Base-by-base conservation (phyloP, 1,139 yeast genomes). In the Pichia inconspicua region DNA sequence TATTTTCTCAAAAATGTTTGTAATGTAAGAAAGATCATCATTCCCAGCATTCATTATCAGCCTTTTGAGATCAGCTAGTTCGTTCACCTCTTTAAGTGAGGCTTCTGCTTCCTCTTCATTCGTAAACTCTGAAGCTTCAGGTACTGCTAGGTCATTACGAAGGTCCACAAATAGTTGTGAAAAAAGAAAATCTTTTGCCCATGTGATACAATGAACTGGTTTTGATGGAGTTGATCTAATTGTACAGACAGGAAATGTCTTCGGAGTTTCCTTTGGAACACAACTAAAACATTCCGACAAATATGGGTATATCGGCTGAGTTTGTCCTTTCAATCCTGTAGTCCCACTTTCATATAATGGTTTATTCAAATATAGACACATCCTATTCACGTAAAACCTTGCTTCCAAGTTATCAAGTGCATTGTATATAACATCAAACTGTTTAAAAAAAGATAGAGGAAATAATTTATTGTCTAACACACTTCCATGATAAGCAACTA, bases 341-440 rank as follows among this genome's bases (percentile, higher is more conserved):
- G 98, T 90, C 7, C 99, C 99, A 52, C 90, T 80, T 65, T 94
- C 98, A 75, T 92, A 80, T 47, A 90, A 73, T 2, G 95, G 96
- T 40, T 75, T 83, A 40, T 75, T 71, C 32, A 87, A 70, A 50
- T 85, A 84, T 25, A 90, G 74, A 17, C 92, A 82, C 71, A 90
- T 82, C 53, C 78, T 76, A 64, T 94, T 94, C 45, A 94, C 96
- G 63, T 89, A 86, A 19, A 92, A 69, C 57, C 99, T 73, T 0
- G 99, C 98, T 50, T 89, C 96, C 40, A 90, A 69, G 62, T 94
- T 94, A 64, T 94, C 99, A 53, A 94, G 73, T 0, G 98, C 99
- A 61, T 92, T 94, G 70, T 84, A 89, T 14, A 89, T 82, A 48
- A 84, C 71, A 56, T 78, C 79, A 62, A 92, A 92, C 55, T 82